These are phyloP conservation scores for Trypanosoma platydactyli DNA, from an alignment of 208 protist species.

Conservation along the genomic window DNA sequence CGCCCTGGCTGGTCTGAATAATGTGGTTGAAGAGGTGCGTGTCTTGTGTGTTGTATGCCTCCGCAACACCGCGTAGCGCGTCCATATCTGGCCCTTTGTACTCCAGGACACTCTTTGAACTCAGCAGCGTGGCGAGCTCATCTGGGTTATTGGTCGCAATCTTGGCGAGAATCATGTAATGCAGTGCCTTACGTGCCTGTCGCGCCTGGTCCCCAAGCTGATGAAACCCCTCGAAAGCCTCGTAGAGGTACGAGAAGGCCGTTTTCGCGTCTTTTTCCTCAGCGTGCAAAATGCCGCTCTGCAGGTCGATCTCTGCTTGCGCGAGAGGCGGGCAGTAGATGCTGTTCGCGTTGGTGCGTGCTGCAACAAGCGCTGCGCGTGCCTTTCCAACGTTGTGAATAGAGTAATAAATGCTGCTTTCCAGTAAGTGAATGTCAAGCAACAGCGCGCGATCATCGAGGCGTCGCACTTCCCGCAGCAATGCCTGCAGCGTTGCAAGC, in stretches of 20 bases:
- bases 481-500: slow-evolving; percentile 65
- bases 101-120: slow-evolving; percentile 90
- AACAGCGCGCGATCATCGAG: slow-evolving; percentile 98
- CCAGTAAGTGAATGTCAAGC: slow-evolving; percentile 97
- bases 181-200: slow-evolving; percentile 89
- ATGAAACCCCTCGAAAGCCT: slow-evolving; percentile 98
- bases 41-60: slow-evolving; percentile 93
- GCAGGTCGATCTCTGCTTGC: slow-evolving; percentile 98
- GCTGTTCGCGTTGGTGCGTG: slow-evolving; percentile 96
- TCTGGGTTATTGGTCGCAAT: slow-evolving; percentile 82
- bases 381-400: slow-evolving; percentile 93
- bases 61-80: slow-evolving; percentile 93
- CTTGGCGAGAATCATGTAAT: slow-evolving; percentile 98
- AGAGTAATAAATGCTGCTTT: slow-evolving; percentile 94
- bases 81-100: slow-evolving; percentile 92
- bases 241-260: slow-evolving; percentile 98
- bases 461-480: slow-evolving; percentile 95
- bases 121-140: slow-evolving; percentile 76
- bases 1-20: slow-evolving; percentile 44
- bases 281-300: slow-evolving; percentile 96
- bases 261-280: slow-evolving; percentile 99
- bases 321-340: slow-evolving; percentile 98
- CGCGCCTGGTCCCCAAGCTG: slow-evolving; percentile 79
- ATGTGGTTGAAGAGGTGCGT: slow-evolving; percentile 93
- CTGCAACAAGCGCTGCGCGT: slow-evolving; percentile 95